These are phyloP conservation scores for Apophysomyces ossiformis DNA, from an alignment of 371 early-diverging fungal genomes.

Conservation along the genomic window DNA sequence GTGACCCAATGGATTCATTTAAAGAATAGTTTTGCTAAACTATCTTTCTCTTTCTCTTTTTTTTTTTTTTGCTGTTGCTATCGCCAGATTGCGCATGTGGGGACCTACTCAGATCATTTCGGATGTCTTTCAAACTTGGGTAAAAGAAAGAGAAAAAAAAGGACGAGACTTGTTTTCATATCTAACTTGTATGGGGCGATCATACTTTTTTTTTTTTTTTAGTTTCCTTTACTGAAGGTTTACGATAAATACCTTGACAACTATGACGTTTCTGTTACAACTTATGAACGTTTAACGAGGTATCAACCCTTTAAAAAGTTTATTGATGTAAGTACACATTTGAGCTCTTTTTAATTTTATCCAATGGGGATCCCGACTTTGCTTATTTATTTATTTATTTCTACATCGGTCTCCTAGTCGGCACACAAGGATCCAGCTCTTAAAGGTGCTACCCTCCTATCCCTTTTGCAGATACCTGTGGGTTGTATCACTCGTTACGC, in stretches of 20 bases:
- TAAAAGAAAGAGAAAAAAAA: conserved; percentile 9
- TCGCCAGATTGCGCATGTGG: conserved; percentile 22
- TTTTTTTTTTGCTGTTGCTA: not conserved
- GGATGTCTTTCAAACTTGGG: conserved; percentile 27
- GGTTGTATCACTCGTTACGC: conserved; percentile 46
- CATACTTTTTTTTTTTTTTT: not conserved
- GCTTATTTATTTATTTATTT: not conserved
- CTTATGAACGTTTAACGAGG: conserved; percentile 44
- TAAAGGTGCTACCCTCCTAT: conserved; percentile 33
- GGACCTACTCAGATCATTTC: conserved; percentile 31
- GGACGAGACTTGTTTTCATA: too few relatives aligned
- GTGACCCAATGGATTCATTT: not conserved
- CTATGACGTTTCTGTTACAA: conserved; percentile 45
- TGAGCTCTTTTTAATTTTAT: not conserved
- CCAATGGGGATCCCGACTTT: too few relatives aligned
- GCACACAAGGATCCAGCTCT: conserved; percentile 30
- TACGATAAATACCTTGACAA: conserved; percentile 43
- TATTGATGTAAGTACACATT: conserved; percentile 38
- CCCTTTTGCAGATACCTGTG: conserved; percentile 44
- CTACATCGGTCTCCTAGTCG: conserved; percentile 14
- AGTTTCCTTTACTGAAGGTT: conserved; percentile 42
- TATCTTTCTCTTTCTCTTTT: not conserved
- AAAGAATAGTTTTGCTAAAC: conserved; percentile 4
- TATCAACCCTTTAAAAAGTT: conserved; percentile 54
- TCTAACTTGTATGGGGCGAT: not conserved